These are phyloP conservation scores for Actinomortierella ambigua DNA, from an alignment of 371 early-diverging fungal species.

Conservation along the genomic window DNA sequence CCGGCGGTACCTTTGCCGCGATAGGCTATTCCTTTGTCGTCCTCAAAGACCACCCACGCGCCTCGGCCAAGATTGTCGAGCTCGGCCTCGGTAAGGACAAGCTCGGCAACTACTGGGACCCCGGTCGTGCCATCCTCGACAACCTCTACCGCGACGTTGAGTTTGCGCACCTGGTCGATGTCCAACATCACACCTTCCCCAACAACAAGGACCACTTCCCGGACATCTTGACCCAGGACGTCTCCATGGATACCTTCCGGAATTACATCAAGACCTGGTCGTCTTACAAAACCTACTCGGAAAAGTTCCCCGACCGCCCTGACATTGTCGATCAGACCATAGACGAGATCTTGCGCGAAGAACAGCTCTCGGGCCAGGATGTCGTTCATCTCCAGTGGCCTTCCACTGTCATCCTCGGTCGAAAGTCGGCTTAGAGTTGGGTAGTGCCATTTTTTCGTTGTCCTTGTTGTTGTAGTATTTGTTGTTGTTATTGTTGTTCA, in stretches of 20 bases:
- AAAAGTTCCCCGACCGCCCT: conserved; percentile 30
- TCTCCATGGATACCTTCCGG: conserved; percentile 48
- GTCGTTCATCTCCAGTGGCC: conserved; percentile 26
- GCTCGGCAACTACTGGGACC: conserved; percentile 46
- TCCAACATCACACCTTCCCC: conserved; percentile 49
- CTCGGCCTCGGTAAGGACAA: conserved; percentile 41
- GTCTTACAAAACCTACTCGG: conserved; percentile 53
- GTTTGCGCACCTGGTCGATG: conserved; percentile 40
- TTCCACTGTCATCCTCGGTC: conserved; percentile 27
- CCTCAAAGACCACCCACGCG: conserved; percentile 50
- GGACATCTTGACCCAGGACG: conserved; percentile 42
- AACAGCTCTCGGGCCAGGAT: conserved; percentile 25
- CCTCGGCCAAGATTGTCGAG: conserved; percentile 33
- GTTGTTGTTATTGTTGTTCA: too few species aligned
- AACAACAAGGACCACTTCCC: conserved; percentile 3
- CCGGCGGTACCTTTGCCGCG: conserved; percentile 69
- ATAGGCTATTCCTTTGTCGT: conserved; percentile 60
- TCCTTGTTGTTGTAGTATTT: too few species aligned
- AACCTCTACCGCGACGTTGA: conserved; percentile 49
- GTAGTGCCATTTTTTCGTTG: too few species aligned
- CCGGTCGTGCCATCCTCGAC: conserved; percentile 36
- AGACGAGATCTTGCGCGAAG: conserved; percentile 28
- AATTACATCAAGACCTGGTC: conserved; percentile 64
- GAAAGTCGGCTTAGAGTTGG: conserved; percentile 1
- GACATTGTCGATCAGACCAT: conserved; percentile 47